Percentiles rank a stretch among this genome's conserved stretches.
Evolutionary conservation across 2,329 filamentous ascomycete genomes (phyloP).

Genomic region (Aspergillaceae sp.): DNA sequence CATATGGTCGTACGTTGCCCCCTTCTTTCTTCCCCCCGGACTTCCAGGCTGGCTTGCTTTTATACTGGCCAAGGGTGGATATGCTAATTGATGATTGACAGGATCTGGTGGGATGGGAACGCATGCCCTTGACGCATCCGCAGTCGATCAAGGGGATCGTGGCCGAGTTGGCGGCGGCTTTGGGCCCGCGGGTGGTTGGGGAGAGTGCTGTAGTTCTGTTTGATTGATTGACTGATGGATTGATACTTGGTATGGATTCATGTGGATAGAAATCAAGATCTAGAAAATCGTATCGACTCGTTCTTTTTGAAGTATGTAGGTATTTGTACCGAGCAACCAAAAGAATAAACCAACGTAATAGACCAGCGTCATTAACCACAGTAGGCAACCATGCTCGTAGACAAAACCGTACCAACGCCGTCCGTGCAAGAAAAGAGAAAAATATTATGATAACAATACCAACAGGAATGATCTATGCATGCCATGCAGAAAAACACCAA

Average conservation of each 20-base stretch:
- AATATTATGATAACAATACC: neutral
- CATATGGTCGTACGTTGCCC: conserved; percentile 30
- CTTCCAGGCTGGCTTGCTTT: no score
- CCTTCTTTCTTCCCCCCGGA: neutral
- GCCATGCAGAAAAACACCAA: neutral
- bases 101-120: conserved; percentile 42
- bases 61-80: no score
- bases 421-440: neutral
- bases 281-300: no score
- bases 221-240: conserved; percentile 11
- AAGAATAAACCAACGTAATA: neutral
- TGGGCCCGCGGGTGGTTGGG: conserved; percentile 37
- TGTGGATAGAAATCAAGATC: neutral
- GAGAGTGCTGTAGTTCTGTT: conserved; percentile 35
- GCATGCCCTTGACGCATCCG: conserved; percentile 32
- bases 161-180: conserved; percentile 38
- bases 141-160: conserved; percentile 40
- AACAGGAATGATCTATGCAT: neutral
- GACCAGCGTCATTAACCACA: no score
- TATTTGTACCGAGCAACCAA: neutral
- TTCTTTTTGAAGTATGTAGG: no score
- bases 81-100: conserved; percentile 8
- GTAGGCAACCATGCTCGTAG: neutral
- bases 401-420: neutral
- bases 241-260: neutral